These are phyloP conservation scores for Dichotomocladium elegans DNA, from an alignment of 371 early-diverging fungal species.

Conservation along the genomic window DNA sequence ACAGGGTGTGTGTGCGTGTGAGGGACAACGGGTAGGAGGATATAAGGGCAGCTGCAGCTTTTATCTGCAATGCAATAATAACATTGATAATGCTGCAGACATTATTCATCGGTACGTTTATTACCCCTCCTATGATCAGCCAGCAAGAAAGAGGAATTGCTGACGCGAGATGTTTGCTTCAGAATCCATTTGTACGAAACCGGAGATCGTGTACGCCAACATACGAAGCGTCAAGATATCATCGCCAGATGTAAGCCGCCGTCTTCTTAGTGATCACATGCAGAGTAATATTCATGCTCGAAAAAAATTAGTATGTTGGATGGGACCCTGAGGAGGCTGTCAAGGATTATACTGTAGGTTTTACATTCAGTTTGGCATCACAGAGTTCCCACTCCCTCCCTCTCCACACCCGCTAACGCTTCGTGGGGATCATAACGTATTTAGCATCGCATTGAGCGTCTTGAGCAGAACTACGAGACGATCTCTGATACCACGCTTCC, in stretches of 20 bases:
- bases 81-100: too few relatives aligned
- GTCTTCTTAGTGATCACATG: neutral
- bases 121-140: too few relatives aligned
- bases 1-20: neutral
- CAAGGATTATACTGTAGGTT: constrained; percentile 71
- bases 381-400: neutral
- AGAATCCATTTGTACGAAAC: constrained; percentile 86
- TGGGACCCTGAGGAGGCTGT: constrained; percentile 74
- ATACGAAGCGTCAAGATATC: constrained; percentile 87
- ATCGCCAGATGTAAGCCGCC: constrained; percentile 76
- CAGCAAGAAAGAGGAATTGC: too few relatives aligned
- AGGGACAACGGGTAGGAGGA: neutral
- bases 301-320: constrained; percentile 5
- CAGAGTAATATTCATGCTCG: too few relatives aligned
- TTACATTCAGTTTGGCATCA: neutral
- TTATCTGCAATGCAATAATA: too few relatives aligned
- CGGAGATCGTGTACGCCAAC: constrained; percentile 67
- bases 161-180: constrained; percentile 7
- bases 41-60: too few relatives aligned
- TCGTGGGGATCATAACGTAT: too few relatives aligned
- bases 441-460: constrained; percentile 76
- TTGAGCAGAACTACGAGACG: constrained; percentile 76
- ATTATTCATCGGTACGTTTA: constrained; percentile 59
- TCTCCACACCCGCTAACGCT: too few relatives aligned
- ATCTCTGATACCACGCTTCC: constrained; percentile 61